Evolutionary conservation across 2,329 filamentous ascomycete genomes (phyloP), one percentile per base, ranked within the genome.

Genomic region (Trichoderma hamatum): DNA sequence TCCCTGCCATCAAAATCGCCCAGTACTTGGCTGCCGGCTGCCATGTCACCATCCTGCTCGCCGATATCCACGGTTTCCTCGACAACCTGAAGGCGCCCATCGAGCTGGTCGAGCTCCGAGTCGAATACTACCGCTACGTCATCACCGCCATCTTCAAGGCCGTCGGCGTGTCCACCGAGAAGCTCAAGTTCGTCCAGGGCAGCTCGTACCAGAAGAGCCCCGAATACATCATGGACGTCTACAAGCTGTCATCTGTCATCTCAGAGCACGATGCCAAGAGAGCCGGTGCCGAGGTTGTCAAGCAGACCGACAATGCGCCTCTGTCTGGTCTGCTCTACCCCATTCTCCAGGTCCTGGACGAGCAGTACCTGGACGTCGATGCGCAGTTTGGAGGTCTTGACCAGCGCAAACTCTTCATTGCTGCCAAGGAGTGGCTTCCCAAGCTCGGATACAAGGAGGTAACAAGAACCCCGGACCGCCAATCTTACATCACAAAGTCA

Each of bases 251-350:
- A 56, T 88, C 88, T 3, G 80, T 92, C 65, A 88, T 91, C 5
- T 90, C 90, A 16, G 89, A 94, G 80, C 89, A 94, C 77, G 90
- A 96, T 76, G 93, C 94, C 19, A 93, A 94, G 81, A 96, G 93
- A 81, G 94, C 95, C 0, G 95, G 95, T 49, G 92, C 93, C 1
- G 96, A 98, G 80, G 89, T 98, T 9, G 95, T 99, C 73, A 98
- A 98, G 85, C 94, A 98, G 83, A 89, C 91, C 3, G 87, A 88
- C 68, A 94, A 95, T 75, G 88, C 91, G 7, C 87, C 91, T 1
- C 79, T 95, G 52, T 89, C 80, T 60, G 80, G 80, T 30, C 76
- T 82, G 2, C 75, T 82, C 62, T 82, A 82, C 76, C 81, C 81
- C 10, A 75, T 82, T 13, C 73, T 99, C 81, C 96, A 98, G 81